phyloP scores from a whole-genome alignment of 2,329 filamentous ascomycete species.

The Calonectria leucothoes region DNA sequence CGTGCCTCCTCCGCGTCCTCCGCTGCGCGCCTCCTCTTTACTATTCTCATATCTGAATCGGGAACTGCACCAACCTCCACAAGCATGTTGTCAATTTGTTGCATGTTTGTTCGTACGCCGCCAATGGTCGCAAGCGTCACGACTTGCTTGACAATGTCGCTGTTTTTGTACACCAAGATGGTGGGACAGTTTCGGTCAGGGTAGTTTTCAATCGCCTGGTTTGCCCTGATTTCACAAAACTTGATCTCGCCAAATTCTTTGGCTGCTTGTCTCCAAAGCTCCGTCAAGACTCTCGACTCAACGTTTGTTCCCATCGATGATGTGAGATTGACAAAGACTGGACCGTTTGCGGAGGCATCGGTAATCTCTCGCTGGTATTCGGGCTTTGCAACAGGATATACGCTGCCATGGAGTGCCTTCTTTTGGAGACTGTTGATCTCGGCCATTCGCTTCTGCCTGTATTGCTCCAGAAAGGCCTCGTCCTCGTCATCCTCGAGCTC shows the following conservation, averaged over 20 bases:
- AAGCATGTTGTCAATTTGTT: constrained; percentile 83
- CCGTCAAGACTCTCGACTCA: constrained; percentile 84
- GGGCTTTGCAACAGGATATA: constrained; percentile 94
- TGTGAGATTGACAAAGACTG: constrained; percentile 83
- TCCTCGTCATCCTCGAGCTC: constrained; percentile 97
- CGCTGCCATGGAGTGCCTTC: constrained; percentile 85
- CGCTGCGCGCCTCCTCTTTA: constrained; percentile 69
- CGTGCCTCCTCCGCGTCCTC: constrained; percentile 72
- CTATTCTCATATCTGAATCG: constrained; percentile 81
- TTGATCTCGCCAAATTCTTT: constrained; percentile 92
- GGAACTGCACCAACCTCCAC: constrained; percentile 85
- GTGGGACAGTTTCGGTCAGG: constrained; percentile 96
- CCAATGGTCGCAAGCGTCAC: constrained; percentile 87
- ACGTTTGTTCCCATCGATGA: constrained; percentile 82
- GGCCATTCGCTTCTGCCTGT: constrained; percentile 86
- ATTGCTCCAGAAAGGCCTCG: constrained; percentile 88
- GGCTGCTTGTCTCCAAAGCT: constrained; percentile 88
- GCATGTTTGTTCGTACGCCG: constrained; percentile 76
- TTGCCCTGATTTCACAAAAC: constrained; percentile 94
- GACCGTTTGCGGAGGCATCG: constrained; percentile 80
- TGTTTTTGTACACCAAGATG: constrained; percentile 90
- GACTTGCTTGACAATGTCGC: constrained; percentile 90
- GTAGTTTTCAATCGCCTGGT: constrained; percentile 96
- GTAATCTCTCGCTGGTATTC: constrained; percentile 94
- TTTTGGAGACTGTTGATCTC: constrained; percentile 82